These are phyloP conservation scores for Carex myosuroides DNA, from an alignment of 176 grass and related monocot genomes.

Conservation along the genomic window DNA sequence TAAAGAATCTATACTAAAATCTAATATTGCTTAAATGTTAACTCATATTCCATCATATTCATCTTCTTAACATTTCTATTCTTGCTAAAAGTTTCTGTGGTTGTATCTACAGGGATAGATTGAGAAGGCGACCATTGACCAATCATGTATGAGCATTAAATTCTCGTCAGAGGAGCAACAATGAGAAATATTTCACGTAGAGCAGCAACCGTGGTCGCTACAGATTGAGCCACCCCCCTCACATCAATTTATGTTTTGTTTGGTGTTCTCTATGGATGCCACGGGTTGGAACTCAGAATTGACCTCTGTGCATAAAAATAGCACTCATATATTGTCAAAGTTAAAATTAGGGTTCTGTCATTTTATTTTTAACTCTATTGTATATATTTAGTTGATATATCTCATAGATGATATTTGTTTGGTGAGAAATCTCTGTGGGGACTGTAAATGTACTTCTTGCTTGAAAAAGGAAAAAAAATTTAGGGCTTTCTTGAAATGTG, in stretches of 20 bases:
- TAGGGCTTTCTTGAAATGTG: not conserved
- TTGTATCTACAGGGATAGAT: constrained; percentile 16
- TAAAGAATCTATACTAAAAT: not conserved
- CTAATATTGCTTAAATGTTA: not conserved
- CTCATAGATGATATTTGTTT: constrained; percentile 31
- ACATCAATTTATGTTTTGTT: constrained; percentile 7
- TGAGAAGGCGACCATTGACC: constrained; percentile 23
- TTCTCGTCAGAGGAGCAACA: constrained; percentile 3
- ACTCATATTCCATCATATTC: not conserved
- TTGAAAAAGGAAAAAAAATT: not conserved
- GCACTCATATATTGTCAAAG: constrained; percentile 18
- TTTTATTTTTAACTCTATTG: constrained; percentile 15
- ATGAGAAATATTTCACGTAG: not conserved
- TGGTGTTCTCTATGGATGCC: not conserved
- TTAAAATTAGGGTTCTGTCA: constrained; percentile 16
- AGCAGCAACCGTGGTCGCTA: constrained; percentile 9
- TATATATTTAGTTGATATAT: constrained; percentile 28
- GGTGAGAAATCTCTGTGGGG: constrained; percentile 1
- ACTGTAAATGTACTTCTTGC: constrained; percentile 8
- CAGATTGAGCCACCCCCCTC: constrained; percentile 5
- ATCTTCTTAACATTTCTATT: not conserved
- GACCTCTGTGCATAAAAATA: constrained; percentile 25
- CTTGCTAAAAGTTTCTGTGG: not conserved
- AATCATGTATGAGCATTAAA: constrained; percentile 21
- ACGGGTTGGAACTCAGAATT: constrained; percentile 17